phyloP scores from a whole-genome alignment of 1,284 basidiomycete species.

The Meripilus lineatus region DNA sequence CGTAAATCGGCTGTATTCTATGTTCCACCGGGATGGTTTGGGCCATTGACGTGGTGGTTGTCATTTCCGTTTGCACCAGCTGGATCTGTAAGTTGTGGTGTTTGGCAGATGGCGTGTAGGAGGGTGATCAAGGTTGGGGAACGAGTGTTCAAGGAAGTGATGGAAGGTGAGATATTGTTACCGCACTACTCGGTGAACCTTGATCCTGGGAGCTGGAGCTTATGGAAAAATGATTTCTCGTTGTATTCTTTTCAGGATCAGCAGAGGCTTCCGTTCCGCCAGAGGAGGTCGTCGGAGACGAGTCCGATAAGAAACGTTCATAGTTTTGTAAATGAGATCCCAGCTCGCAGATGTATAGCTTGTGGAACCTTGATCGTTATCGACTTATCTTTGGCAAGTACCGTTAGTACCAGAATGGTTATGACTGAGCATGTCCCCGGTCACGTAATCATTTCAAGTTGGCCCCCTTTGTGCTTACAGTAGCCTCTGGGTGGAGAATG shows the following conservation, averaged over 20 bases:
- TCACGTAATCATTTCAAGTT: too few species aligned
- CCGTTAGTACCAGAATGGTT: too few species aligned
- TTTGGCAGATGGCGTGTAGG: conserved; percentile 89
- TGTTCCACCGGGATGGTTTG: conserved; percentile 85
- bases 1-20: conserved; percentile 86
- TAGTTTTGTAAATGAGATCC: conserved; percentile 3
- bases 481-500: too few species aligned
- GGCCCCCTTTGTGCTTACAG: too few species aligned
- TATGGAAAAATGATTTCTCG: background rate
- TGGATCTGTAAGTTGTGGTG: conserved; percentile 85
- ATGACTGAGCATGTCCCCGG: too few species aligned
- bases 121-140: conserved; percentile 71
- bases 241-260: conserved; percentile 1
- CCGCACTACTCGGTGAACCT: background rate
- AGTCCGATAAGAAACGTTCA: conserved; percentile 13
- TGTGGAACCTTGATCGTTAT: too few species aligned
- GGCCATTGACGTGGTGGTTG: conserved; percentile 78
- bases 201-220: background rate
- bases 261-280: conserved; percentile 13
- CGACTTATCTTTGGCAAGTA: too few species aligned
- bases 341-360: background rate
- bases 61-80: conserved; percentile 78
- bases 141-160: conserved; percentile 58
- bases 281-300: conserved; percentile 10
- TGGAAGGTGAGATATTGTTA: conserved; percentile 14